Conservation (phyloP, 768 basidiomycete species). For the Collybia mongolica region DNA sequence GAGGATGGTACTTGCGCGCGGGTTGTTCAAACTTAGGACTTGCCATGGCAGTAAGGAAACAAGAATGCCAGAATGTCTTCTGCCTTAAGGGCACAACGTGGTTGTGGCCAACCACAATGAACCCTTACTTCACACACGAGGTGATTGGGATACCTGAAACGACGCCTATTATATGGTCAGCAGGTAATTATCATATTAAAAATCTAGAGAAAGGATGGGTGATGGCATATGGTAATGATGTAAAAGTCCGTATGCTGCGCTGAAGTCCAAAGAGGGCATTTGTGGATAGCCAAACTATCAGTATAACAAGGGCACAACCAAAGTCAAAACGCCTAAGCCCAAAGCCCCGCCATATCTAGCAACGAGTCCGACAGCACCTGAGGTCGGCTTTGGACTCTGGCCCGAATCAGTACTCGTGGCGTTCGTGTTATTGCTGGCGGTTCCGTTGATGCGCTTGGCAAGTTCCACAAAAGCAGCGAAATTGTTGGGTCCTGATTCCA, state of each 20-base stretch:
- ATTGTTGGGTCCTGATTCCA: constrained; percentile 46
- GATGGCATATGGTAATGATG: too few relatives aligned
- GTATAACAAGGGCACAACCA: constrained; percentile 3
- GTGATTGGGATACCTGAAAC: background rate
- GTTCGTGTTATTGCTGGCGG: background rate
- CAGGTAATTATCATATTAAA: too few relatives aligned
- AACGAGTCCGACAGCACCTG: constrained; percentile 1
- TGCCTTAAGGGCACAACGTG: constrained; percentile 4
- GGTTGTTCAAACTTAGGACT: constrained; percentile 13
- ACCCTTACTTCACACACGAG: background rate
- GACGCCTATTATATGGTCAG: too few relatives aligned
- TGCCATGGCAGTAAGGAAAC: constrained; percentile 15
- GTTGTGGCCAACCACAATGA: background rate
- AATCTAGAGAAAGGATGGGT: too few relatives aligned
- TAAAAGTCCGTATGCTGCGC: too few relatives aligned
- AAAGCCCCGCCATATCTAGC: background rate
- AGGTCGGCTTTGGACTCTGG: background rate
- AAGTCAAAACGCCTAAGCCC: background rate
- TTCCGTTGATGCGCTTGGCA: constrained; percentile 7
- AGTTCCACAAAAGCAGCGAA: constrained; percentile 47
- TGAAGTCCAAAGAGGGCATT: too few relatives aligned
- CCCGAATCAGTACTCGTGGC: background rate
- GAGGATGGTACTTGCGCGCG: constrained; percentile 21
- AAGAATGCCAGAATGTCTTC: background rate
- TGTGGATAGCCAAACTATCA: background rate